Conservation (phyloP, 2,329 filamentous ascomycete species). For the Pyrenophora seminiperda region DNA sequence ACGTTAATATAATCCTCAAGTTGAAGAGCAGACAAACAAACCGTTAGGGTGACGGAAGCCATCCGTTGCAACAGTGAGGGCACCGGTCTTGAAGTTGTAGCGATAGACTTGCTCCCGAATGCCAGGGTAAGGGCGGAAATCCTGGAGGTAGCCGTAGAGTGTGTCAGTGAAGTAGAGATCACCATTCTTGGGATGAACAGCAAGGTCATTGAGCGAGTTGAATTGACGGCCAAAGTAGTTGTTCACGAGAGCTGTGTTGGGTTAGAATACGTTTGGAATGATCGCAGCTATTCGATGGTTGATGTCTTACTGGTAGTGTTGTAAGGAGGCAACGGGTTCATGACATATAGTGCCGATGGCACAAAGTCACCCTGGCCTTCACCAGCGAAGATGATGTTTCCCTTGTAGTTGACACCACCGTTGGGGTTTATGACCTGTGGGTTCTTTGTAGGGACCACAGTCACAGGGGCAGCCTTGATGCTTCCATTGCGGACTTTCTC, state of each 20-base stretch:
- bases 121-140: constrained; percentile 32
- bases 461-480: constrained; percentile 25
- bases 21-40: too few relatives aligned
- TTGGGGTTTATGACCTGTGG: constrained; percentile 35
- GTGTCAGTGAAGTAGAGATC: constrained; percentile 57
- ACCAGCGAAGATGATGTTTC: constrained; percentile 33
- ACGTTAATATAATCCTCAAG: too few relatives aligned
- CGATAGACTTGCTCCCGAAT: constrained; percentile 46
- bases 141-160: constrained; percentile 32
- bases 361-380: constrained; percentile 30
- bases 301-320: constrained; percentile 28
- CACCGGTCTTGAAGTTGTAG: constrained; percentile 49
- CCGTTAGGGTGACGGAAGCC: constrained; percentile 49
- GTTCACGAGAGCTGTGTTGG: constrained; percentile 38
- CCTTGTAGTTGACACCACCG: constrained; percentile 30
- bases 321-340: constrained; percentile 32
- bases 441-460: constrained; percentile 29
- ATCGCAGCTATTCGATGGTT: not conserved
- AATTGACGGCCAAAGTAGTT: constrained; percentile 55
- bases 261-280: constrained; percentile 1
- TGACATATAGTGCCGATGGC: constrained; percentile 29
- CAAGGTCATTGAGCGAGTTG: constrained; percentile 50
- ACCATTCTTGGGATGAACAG: constrained; percentile 44
- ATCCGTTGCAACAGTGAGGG: constrained; percentile 47
- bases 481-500: constrained; percentile 31